Percentiles rank a stretch among this genome's conserved stretches.
Conservation (phyloP, 2,329 filamentous ascomycete species). For the Mycosphaerella arachidis region DNA sequence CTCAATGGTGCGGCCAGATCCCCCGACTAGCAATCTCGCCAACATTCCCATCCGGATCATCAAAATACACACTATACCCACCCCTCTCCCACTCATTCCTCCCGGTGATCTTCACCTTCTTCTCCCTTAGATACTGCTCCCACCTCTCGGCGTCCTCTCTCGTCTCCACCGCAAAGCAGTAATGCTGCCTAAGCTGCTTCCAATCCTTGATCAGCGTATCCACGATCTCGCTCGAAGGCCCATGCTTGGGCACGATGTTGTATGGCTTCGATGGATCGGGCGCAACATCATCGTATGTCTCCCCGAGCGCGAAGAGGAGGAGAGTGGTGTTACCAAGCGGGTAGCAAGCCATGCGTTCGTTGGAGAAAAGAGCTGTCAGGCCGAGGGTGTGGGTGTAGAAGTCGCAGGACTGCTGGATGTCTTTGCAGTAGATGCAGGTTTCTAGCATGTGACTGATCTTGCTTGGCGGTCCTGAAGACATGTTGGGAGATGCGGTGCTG, state of each 20-base stretch:
- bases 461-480: neutral
- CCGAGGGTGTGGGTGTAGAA: slow-evolving; percentile 12
- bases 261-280: slow-evolving; percentile 3
- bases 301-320: slow-evolving; percentile 10
- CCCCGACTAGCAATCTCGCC: slow-evolving; percentile 14
- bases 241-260: slow-evolving; percentile 10
- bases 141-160: slow-evolving; percentile 9
- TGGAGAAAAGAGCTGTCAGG: slow-evolving; percentile 7
- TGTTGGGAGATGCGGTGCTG: neutral
- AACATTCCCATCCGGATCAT: slow-evolving; percentile 13
- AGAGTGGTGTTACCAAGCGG: slow-evolving; percentile 11
- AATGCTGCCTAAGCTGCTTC: slow-evolving; percentile 9
- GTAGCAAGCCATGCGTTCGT: slow-evolving; percentile 9
- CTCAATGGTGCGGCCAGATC: slow-evolving; percentile 11
- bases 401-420: slow-evolving; percentile 1
- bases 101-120: slow-evolving; percentile 4
- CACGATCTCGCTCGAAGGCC: slow-evolving; percentile 3
- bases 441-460: slow-evolving; percentile 13
- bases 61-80: slow-evolving; percentile 15
- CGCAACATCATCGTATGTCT: slow-evolving; percentile 6
- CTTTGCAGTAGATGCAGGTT: slow-evolving; percentile 13
- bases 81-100: slow-evolving; percentile 12
- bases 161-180: slow-evolving; percentile 9
- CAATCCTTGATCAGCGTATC: neutral
- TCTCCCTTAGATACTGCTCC: slow-evolving; percentile 6